Evolutionary conservation across 352 stramenopile species (phyloP).

Genomic region (Globisporangium spinosum): DNA sequence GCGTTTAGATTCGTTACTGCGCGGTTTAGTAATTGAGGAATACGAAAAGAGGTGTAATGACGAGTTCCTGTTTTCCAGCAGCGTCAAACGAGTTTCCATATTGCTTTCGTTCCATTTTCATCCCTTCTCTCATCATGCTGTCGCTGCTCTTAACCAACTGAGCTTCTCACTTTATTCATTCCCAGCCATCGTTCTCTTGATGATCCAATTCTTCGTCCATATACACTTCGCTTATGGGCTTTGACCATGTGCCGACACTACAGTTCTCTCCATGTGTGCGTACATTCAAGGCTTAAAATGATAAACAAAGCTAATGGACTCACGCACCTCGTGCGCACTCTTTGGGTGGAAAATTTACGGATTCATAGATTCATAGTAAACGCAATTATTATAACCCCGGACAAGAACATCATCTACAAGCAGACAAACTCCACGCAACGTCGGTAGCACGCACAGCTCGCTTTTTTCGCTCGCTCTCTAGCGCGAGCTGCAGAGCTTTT

Average conservation of each 20-base stretch:
- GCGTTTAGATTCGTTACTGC: slow-evolving; percentile 85
- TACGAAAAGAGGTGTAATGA: slow-evolving; percentile 39
- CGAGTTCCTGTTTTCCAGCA: slow-evolving; percentile 22
- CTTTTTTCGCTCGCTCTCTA: slow-evolving; percentile 2
- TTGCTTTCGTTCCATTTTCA: not conserved
- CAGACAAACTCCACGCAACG: not conserved
- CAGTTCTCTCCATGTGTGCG: no score
- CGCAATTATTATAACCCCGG: slow-evolving; percentile 10
- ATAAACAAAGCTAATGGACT: not conserved
- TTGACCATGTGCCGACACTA: no score
- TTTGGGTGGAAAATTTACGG: not conserved
- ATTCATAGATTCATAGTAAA: slow-evolving; percentile 3
- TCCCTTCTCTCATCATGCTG: not conserved
- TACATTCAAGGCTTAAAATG: no score
- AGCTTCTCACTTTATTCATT: no score
- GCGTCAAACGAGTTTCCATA: slow-evolving; percentile 2
- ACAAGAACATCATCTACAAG: slow-evolving; percentile 9
- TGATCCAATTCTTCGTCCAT: no score
- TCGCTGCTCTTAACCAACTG: no score
- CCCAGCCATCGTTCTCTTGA: no score
- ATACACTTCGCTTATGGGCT: no score
- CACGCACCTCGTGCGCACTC: not conserved
- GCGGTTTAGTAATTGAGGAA: slow-evolving; percentile 34
- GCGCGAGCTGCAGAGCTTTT: not conserved
- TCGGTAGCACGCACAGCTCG: not conserved